These are phyloP conservation scores for Schizophyllum amplum DNA, from an alignment of 1,284 basidiomycete species.

Conservation along the genomic window DNA sequence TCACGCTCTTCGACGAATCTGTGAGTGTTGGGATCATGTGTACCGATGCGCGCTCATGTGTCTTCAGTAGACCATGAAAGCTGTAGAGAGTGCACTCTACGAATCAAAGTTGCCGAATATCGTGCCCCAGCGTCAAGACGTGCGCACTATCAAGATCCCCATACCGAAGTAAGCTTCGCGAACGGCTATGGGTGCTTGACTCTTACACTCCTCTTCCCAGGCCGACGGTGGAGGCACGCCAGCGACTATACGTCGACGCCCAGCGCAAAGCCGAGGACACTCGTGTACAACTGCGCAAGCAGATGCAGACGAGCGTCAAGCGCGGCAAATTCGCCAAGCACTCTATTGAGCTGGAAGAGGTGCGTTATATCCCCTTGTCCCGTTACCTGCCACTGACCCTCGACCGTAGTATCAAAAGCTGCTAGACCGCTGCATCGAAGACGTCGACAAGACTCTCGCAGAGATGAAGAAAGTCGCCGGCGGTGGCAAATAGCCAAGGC, in stretches of 20 bases:
- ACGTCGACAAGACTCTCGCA: constrained; percentile 57
- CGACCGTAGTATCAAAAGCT: constrained; percentile 63
- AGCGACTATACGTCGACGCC: constrained; percentile 43
- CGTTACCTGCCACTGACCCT: constrained; percentile 1
- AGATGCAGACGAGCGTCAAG: constrained; percentile 56
- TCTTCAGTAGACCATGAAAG: constrained; percentile 57
- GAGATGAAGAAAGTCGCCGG: constrained; percentile 54
- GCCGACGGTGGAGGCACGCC: constrained; percentile 66
- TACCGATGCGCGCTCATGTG: constrained; percentile 9
- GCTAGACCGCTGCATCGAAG: constrained; percentile 47
- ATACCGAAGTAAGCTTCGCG: constrained; percentile 56
- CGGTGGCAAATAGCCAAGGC: not conserved
- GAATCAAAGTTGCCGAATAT: constrained; percentile 62
- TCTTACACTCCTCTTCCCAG: constrained; percentile 26
- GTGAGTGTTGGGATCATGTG: constrained; percentile 17
- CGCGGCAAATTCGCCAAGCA: constrained; percentile 61
- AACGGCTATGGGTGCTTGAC: not conserved
- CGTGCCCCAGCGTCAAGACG: constrained; percentile 61
- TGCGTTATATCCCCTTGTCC: constrained; percentile 15
- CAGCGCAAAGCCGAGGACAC: constrained; percentile 64
- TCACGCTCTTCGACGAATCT: constrained; percentile 74
- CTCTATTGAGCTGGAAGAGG: constrained; percentile 59
- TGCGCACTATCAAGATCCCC: constrained; percentile 64
- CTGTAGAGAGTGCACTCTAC: constrained; percentile 64
- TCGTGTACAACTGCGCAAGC: constrained; percentile 63